phyloP scores from a whole-genome alignment of 2,329 filamentous ascomycete species.

The Scleromitrula shiraiana region DNA sequence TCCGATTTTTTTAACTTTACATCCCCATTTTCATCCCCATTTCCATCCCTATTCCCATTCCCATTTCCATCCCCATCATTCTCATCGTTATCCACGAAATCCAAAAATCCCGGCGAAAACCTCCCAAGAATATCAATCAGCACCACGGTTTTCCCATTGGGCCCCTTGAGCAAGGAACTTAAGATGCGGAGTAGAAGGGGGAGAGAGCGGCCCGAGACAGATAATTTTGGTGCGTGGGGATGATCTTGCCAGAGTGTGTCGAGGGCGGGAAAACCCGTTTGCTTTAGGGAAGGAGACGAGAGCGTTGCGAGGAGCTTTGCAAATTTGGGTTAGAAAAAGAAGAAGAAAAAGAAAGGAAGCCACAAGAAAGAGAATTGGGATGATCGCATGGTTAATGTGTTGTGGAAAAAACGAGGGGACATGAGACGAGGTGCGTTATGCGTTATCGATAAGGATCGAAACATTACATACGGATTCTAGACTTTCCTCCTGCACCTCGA shows the following conservation, averaged over 20 bases:
- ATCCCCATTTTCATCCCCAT: neutral
- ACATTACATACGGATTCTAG: slow-evolving; percentile 48
- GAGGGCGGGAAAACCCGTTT: neutral
- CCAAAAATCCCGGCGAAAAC: slow-evolving; percentile 41
- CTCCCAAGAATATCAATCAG: slow-evolving; percentile 47
- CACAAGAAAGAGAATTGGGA: too few species aligned
- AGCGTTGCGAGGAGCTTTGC: slow-evolving; percentile 14
- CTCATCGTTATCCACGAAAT: neutral
- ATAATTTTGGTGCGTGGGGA: neutral
- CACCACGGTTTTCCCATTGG: neutral
- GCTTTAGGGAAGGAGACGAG: neutral
- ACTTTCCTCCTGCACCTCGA: slow-evolving; percentile 43
- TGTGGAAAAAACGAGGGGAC: too few species aligned
- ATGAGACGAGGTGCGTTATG: too few species aligned
- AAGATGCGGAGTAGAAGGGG: neutral
- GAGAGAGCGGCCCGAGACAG: slow-evolving; percentile 3
- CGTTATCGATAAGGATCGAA: slow-evolving; percentile 17
- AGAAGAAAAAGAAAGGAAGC: neutral
- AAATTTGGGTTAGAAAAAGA: neutral
- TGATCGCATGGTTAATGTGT: too few species aligned
- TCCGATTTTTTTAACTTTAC: slow-evolving; percentile 7
- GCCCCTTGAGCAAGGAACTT: slow-evolving; percentile 27
- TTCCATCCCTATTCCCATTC: too few species aligned
- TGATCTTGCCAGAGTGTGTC: neutral
- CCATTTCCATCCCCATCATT: neutral